A percentile compares a stretch with the other conserved stretches of the same genome.
Conservation (phyloP, 352 stramenopile genomes). For the Thraustochytrium sp. region DNA sequence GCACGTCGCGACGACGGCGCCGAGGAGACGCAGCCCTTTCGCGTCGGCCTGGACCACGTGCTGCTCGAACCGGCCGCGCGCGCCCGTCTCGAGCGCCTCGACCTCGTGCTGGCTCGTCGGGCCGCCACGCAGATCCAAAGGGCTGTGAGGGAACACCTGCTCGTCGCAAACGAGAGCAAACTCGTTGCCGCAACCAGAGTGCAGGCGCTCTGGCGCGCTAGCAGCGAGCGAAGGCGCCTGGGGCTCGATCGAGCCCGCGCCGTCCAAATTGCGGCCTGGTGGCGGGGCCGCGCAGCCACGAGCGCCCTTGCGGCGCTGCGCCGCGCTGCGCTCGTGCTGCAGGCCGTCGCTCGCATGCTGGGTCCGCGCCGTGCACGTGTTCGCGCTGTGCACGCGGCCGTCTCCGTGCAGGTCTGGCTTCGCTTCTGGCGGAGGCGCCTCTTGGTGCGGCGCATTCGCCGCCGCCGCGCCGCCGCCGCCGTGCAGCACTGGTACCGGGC, state of each 20-base stretch:
- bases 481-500: background rate
- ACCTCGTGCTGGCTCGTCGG: background rate
- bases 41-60: background rate
- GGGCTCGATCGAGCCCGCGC: background rate
- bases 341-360: background rate
- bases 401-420: background rate
- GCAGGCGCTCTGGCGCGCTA: background rate
- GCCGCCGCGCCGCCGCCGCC: background rate
- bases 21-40: background rate
- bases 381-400: background rate
- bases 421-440: background rate
- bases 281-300: background rate
- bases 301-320: background rate
- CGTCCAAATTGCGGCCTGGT: background rate
- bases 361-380: background rate
- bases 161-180: background rate
- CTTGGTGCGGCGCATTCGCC: background rate
- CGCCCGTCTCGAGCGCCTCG: background rate
- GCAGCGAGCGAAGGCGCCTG: background rate
- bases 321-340: background rate
- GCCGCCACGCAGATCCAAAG: background rate
- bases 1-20: background rate
- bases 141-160: background rate
- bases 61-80: background rate
- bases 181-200: background rate